Conservation (phyloP, 768 basidiomycete species). For the Mycena galericulata region DNA sequence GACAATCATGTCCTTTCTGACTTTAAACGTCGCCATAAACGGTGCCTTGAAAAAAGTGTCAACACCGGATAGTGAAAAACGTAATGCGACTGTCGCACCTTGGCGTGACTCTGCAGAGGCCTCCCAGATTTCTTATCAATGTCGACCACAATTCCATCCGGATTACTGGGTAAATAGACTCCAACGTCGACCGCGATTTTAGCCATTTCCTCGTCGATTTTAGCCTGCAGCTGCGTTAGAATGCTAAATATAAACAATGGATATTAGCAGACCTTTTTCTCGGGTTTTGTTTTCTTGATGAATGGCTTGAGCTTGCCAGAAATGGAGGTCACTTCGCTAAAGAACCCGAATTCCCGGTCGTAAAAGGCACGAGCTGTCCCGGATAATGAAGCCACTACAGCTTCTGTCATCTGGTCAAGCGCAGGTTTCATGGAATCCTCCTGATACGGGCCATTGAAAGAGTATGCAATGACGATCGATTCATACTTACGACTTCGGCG, state of each 20-base stretch:
- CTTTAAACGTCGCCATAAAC: constrained; percentile 99
- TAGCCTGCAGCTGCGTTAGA: constrained; percentile 68
- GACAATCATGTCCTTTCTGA: constrained; percentile 84
- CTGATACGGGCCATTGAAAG: constrained; percentile 52
- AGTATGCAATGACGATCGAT: background rate
- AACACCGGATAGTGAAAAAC: constrained; percentile 13
- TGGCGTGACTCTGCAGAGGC: constrained; percentile 97
- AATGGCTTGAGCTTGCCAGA: constrained; percentile 97
- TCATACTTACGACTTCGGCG: constrained; percentile 76
- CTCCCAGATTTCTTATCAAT: constrained; percentile 97
- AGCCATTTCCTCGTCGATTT: constrained; percentile 99
- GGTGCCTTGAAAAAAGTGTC: constrained; percentile 76
- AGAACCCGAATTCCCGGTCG: constrained; percentile 95
- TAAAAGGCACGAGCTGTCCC: constrained; percentile 92
- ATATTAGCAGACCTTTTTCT: constrained; percentile 82
- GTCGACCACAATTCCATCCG: constrained; percentile 96
- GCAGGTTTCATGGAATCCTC: constrained; percentile 96
- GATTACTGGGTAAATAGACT: constrained; percentile 97
- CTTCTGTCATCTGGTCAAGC: constrained; percentile 87
- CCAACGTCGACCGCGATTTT: constrained; percentile 94
- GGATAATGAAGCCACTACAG: constrained; percentile 87
- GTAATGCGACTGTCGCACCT: constrained; percentile 67
- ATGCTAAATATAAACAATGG: background rate
- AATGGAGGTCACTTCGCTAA: constrained; percentile 96
- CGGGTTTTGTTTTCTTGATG: constrained; percentile 94